phyloP scores from a whole-genome alignment of 176 grass and related monocot species.

The Carex parvula region DNA sequence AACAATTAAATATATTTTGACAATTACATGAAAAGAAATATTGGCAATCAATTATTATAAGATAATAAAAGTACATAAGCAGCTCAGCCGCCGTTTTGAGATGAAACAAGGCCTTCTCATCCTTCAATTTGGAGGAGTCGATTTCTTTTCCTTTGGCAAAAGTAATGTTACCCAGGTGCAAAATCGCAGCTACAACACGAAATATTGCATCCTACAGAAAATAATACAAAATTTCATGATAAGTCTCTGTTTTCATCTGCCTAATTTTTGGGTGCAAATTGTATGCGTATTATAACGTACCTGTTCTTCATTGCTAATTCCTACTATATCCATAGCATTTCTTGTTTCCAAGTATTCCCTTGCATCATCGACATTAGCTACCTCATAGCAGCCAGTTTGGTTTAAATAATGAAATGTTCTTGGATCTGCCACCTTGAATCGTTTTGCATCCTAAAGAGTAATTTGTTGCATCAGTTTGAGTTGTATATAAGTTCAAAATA shows the following conservation, averaged over 20 bases:
- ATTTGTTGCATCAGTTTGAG: not conserved
- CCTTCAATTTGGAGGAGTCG: constrained; percentile 72
- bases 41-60: not conserved
- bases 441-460: constrained; percentile 62
- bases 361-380: constrained; percentile 83
- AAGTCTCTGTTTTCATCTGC: not conserved
- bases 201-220: constrained; percentile 87
- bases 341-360: constrained; percentile 89
- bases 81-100: constrained; percentile 80
- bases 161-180: constrained; percentile 86
- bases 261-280: constrained; percentile 1
- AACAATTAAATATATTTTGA: not conserved
- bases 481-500: not conserved
- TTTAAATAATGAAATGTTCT: constrained; percentile 88
- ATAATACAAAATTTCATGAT: constrained; percentile 27
- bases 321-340: constrained; percentile 93
- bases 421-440: constrained; percentile 78
- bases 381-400: constrained; percentile 83
- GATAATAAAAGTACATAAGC: constrained; percentile 40
- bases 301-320: constrained; percentile 86
- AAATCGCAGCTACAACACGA: constrained; percentile 76
- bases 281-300: constrained; percentile 34
- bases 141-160: constrained; percentile 82
- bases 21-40: not conserved
- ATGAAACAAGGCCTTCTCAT: constrained; percentile 68